phyloP scores from a whole-genome alignment of 495 filamentous ascomycete species.

The Trichoderma reesei region DNA sequence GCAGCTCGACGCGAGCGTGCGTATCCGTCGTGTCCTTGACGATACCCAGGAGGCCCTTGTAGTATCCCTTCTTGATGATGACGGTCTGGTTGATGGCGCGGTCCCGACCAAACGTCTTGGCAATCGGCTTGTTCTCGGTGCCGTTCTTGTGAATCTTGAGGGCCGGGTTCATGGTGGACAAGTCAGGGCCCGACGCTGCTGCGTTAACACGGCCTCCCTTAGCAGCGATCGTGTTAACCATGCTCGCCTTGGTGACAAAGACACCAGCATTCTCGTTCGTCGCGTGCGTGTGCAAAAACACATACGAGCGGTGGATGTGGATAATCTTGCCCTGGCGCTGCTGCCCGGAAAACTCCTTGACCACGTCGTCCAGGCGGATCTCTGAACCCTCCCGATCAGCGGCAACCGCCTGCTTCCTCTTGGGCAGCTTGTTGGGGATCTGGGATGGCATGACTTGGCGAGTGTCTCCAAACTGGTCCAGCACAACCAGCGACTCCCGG shows the following conservation, averaged over 20 bases:
- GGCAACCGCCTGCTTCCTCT: conserved; percentile 72
- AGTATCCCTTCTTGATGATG: conserved; percentile 66
- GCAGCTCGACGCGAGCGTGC: conserved; percentile 80
- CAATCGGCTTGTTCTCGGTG: conserved; percentile 45
- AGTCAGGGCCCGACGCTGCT: conserved; percentile 54
- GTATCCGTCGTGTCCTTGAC: conserved; percentile 85
- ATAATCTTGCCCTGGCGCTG: conserved; percentile 76
- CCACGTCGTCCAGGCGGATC: conserved; percentile 80
- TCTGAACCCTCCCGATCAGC: conserved; percentile 91
- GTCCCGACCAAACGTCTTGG: conserved; percentile 68
- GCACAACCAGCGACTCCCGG: conserved; percentile 75
- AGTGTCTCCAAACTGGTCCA: conserved; percentile 81
- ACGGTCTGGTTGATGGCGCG: conserved; percentile 86
- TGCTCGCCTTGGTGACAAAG: conserved; percentile 76
- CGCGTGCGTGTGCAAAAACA: conserved; percentile 79
- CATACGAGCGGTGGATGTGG: conserved; percentile 80
- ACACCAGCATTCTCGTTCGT: conserved; percentile 82
- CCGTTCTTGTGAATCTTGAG: conserved; percentile 50
- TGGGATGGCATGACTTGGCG: conserved; percentile 81
- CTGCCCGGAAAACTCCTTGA: conserved; percentile 83
- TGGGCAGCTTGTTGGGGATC: conserved; percentile 75
- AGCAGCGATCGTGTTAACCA: conserved; percentile 79
- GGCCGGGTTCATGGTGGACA: conserved; percentile 88
- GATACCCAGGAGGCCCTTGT: conserved; percentile 90
- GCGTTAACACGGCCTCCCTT: conserved; percentile 65